Percentiles rank a stretch among this genome's conserved stretches.
Evolutionary conservation across 2,329 filamentous ascomycete species (phyloP).

Genomic region (Talaromyces funiculosus): DNA sequence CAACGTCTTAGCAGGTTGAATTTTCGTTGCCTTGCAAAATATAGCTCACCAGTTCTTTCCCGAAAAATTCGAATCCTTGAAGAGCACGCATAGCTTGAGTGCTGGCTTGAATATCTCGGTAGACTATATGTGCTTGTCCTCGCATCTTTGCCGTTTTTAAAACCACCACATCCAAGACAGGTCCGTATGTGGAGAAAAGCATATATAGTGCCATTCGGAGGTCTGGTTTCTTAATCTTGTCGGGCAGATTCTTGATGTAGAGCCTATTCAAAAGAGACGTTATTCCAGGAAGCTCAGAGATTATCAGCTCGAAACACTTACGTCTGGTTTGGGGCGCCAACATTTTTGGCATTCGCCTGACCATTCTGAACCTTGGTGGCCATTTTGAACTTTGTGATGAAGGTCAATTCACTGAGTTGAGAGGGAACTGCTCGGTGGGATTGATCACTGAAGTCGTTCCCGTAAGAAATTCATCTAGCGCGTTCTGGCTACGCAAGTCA

Average conservation of each 20-base stretch:
- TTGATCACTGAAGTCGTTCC: neutral
- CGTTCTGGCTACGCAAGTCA: constrained; percentile 1
- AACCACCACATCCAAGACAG: constrained; percentile 85
- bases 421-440: neutral
- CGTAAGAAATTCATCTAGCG: constrained; percentile 5
- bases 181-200: constrained; percentile 88
- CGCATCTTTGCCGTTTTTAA: constrained; percentile 89
- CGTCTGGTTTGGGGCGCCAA: constrained; percentile 71
- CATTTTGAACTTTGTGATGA: constrained; percentile 22
- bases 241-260: constrained; percentile 82
- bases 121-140: constrained; percentile 90
- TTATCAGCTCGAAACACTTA: constrained; percentile 39
- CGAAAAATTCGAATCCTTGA: constrained; percentile 80
- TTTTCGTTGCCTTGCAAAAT: constrained; percentile 29
- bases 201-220: constrained; percentile 83
- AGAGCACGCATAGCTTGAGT: constrained; percentile 89
- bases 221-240: constrained; percentile 86
- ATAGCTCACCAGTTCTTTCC: constrained; percentile 65
- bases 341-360: constrained; percentile 31
- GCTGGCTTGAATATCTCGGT: constrained; percentile 81
- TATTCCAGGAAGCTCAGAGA: neutral
- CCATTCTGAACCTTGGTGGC: constrained; percentile 35
- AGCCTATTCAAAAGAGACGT: constrained; percentile 50
- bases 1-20: constrained; percentile 10
- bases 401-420: neutral